Evolutionary conservation across 345 rosid species (phyloP).

Genomic region (Cardamine resedifolia): DNA sequence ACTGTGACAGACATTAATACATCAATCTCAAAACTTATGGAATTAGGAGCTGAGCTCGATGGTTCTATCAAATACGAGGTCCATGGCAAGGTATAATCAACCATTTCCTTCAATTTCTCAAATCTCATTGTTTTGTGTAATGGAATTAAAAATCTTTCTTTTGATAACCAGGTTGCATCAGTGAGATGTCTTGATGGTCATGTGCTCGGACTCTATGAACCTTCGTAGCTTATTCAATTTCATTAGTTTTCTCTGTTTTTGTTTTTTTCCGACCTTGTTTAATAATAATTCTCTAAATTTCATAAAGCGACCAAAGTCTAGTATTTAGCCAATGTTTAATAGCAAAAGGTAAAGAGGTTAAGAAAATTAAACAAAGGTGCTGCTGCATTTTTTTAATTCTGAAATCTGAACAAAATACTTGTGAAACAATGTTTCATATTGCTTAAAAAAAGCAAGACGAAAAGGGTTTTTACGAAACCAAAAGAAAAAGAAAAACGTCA

Average conservation of each 20-base stretch:
- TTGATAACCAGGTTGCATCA: constrained; percentile 68
- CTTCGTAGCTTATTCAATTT: constrained; percentile 29
- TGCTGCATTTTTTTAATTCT: constrained; percentile 26
- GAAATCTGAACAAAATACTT: constrained; percentile 30
- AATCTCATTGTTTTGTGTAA: background rate
- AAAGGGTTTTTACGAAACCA: too few species aligned
- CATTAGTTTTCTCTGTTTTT: background rate
- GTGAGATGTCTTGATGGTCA: constrained; percentile 84
- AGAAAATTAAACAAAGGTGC: background rate
- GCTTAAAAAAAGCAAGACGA: background rate
- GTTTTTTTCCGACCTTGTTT: background rate
- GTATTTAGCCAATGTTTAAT: too few species aligned
- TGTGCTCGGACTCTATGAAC: constrained; percentile 70
- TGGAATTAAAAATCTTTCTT: background rate
- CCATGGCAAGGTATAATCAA: constrained; percentile 72
- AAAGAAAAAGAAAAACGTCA: constrained; percentile 49
- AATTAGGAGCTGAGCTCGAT: constrained; percentile 84
- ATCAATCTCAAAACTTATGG: constrained; percentile 74
- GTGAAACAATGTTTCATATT: constrained; percentile 19
- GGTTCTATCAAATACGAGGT: constrained; percentile 88
- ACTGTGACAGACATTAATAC: constrained; percentile 78
- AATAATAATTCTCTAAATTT: background rate
- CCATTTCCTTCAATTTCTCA: background rate
- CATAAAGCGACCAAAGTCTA: too few species aligned
- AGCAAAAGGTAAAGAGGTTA: background rate